Conservation (phyloP, 371 early-diverging fungal species). For the Gilbertella persicaria region DNA sequence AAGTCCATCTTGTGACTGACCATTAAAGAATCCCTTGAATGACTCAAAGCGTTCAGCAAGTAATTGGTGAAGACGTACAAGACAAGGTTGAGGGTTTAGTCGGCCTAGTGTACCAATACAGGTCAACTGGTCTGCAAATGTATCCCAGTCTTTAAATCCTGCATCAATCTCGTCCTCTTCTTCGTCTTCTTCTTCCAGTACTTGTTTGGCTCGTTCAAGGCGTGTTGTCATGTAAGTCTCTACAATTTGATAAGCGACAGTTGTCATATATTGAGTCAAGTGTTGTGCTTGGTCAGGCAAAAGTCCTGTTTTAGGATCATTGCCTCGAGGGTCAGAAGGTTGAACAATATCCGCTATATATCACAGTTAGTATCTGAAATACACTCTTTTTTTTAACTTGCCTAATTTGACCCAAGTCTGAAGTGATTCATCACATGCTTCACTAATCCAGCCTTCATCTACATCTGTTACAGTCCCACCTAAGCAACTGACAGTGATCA, state of each 20-base stretch:
- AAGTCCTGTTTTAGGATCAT: slow-evolving; percentile 15
- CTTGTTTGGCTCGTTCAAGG: slow-evolving; percentile 59
- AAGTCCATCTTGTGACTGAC: slow-evolving; percentile 27
- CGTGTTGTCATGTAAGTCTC: slow-evolving; percentile 69
- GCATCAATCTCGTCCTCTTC: slow-evolving; percentile 62
- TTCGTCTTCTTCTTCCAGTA: slow-evolving; percentile 57
- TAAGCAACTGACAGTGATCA: slow-evolving; percentile 65
- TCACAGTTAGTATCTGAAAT: neutral
- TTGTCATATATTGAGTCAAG: slow-evolving; percentile 55
- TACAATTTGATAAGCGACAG: slow-evolving; percentile 59
- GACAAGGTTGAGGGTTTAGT: slow-evolving; percentile 54
- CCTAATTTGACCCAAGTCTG: slow-evolving; percentile 72
- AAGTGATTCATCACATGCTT: slow-evolving; percentile 72
- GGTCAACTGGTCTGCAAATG: slow-evolving; percentile 75
- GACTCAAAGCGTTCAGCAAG: slow-evolving; percentile 51
- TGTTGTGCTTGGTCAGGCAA: slow-evolving; percentile 26
- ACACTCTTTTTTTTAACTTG: slow-evolving; percentile 21
- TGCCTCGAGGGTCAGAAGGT: slow-evolving; percentile 25
- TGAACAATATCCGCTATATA: slow-evolving; percentile 30
- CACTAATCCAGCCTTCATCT: slow-evolving; percentile 61
- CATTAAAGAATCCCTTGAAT: slow-evolving; percentile 44
- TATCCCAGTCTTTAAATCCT: slow-evolving; percentile 71
- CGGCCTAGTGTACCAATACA: slow-evolving; percentile 69
- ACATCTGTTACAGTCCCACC: slow-evolving; percentile 54
- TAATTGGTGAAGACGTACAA: slow-evolving; percentile 50